Base-by-base conservation (phyloP, 2,329 filamentous ascomycete genomes). In the Talaromyces sp. region DNA sequence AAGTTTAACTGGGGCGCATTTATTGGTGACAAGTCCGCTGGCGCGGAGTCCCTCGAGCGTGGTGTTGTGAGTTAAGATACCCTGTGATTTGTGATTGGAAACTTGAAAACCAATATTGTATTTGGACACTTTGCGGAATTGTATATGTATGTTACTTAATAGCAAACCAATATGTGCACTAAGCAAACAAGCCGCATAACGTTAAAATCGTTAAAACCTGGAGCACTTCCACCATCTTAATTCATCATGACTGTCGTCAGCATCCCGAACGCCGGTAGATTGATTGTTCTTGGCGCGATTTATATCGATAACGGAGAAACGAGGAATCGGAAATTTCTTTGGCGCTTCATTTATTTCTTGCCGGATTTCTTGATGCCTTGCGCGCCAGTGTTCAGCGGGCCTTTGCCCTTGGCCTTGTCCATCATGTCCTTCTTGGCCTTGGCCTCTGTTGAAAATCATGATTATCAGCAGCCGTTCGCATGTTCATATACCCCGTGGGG, bases 311-410 rank as follows among this genome's bases (percentile, higher is more conserved):
- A 17, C 19, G 25, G 19, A 53, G 15, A 7, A 13, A 11, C 25
- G 27, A 27, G 49, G 2, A 9, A 47, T 9, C 9, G 11, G 9
- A 11, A 15, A 13, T 5, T 25, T 11, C n/a, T 47, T 22, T 25
- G 19, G 11, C 13, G 19, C 4, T 57, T 42, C n/a, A 3, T 56
- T 80, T 84, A 96, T 88, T 97, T 96, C 90, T 97, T 96, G 78
- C 92, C 93, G 65, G 90, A 95, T 86, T 96, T 97, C 88, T 97
- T 97, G 82, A 98, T 96, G 65, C 92, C 92, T 80, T 96, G 91
- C 55, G 83, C 78, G 36, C 92, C 92, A 33, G 87, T 89, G 80
- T 92, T 93, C 74, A 97, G 75, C 42, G 93, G 93, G 3, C 93
- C 93, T 81, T 96, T 96, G 77, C 90, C 90, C 71, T 89, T 88